phyloP scores from a whole-genome alignment of 768 basidiomycete genomes.

The Rhodocollybia butyracea region DNA sequence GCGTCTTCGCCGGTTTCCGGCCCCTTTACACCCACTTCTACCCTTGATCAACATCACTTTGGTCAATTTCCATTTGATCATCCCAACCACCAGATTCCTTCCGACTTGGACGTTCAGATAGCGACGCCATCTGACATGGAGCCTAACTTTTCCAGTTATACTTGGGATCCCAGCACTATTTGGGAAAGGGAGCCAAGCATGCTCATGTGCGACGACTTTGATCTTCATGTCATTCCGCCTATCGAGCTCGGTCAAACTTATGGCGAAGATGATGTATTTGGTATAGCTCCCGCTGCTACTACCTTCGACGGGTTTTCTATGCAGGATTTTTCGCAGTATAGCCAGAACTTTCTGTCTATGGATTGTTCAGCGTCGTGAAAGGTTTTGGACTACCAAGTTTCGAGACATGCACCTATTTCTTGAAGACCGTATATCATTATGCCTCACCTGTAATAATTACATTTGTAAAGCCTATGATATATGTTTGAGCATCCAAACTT shows the following conservation, averaged over 20 bases:
- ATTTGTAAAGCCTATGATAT: slow-evolving; percentile 1
- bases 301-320: neutral
- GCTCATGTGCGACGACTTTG: slow-evolving; percentile 62
- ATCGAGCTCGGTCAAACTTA: slow-evolving; percentile 45
- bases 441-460: neutral
- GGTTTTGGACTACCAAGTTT: no score
- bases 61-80: neutral
- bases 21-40: slow-evolving; percentile 48
- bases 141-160: slow-evolving; percentile 26
- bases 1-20: slow-evolving; percentile 45
- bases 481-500: neutral
- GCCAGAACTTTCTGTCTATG: neutral
- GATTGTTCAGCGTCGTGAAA: neutral
- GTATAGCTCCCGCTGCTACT: neutral
- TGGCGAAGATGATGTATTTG: neutral
- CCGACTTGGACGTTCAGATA: slow-evolving; percentile 34
- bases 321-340: neutral
- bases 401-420: no score
- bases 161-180: slow-evolving; percentile 29
- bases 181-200: slow-evolving; percentile 29
- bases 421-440: slow-evolving; percentile 1
- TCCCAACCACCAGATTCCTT: slow-evolving; percentile 28
- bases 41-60: slow-evolving; percentile 14
- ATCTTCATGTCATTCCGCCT: slow-evolving; percentile 60
- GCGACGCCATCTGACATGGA: slow-evolving; percentile 36